phyloP scores from a whole-genome alignment of 768 basidiomycete species.

The Tulasnella sp. region DNA sequence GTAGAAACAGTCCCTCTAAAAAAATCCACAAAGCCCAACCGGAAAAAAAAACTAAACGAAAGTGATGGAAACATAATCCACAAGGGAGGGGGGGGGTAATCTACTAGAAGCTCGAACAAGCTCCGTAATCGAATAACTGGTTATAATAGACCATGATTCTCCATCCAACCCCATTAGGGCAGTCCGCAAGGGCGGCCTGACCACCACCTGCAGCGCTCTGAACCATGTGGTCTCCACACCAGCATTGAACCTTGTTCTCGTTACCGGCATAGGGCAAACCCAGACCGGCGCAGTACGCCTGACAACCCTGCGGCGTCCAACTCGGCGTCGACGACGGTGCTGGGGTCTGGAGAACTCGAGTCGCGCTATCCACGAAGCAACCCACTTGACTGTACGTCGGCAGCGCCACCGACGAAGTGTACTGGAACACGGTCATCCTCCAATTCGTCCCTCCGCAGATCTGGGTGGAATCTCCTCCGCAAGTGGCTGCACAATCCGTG shows the following conservation, averaged over 20 bases:
- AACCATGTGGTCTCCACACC: not conserved
- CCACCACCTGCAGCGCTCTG: not conserved
- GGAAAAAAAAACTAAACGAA: not conserved
- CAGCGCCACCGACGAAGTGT: not conserved
- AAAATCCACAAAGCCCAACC: not conserved
- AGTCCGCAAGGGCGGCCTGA: not conserved
- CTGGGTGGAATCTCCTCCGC: constrained; percentile 16
- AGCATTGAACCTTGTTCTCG: not conserved
- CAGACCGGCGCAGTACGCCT: not conserved
- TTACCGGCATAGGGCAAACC: not conserved
- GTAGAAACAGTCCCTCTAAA: not conserved
- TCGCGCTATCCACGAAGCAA: not conserved
- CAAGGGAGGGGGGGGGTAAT: not conserved
- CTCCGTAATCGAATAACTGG: not conserved
- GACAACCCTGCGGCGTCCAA: not conserved
- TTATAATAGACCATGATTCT: not conserved
- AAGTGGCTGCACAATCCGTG: constrained; percentile 12
- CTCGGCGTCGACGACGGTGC: not conserved
- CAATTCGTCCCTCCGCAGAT: constrained; percentile 19
- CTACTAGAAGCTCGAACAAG: not conserved
- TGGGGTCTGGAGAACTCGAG: not conserved
- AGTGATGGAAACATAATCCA: not conserved
- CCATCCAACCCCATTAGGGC: not conserved
- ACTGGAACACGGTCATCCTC: constrained; percentile 14
- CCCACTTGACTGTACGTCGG: not conserved